These are phyloP conservation scores for Boletus insuetus DNA, from an alignment of 768 basidiomycete species.

Conservation along the genomic window DNA sequence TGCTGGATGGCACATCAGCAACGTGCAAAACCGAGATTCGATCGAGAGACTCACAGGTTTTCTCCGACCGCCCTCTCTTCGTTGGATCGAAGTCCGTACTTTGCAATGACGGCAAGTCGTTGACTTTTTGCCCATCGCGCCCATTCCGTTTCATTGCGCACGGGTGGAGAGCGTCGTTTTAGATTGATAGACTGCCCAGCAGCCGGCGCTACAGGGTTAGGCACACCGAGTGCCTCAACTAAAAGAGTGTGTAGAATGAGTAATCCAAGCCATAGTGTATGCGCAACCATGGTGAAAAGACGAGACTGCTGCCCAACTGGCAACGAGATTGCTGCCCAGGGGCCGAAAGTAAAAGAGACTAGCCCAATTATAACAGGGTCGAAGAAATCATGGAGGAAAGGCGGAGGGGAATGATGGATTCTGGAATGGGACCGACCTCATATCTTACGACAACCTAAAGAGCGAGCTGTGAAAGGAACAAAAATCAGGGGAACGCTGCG, in stretches of 20 bases:
- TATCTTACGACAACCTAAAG: no score
- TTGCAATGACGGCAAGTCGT: slow-evolving; percentile 39
- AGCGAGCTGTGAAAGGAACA: no score
- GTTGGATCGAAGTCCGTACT: slow-evolving; percentile 40
- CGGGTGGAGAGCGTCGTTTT: slow-evolving; percentile 9
- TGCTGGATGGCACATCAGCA: slow-evolving; percentile 33
- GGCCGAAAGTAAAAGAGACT: not conserved
- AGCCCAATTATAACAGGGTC: slow-evolving; percentile 6
- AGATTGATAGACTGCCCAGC: slow-evolving; percentile 23
- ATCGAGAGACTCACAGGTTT: slow-evolving; percentile 39
- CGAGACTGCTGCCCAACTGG: slow-evolving; percentile 2
- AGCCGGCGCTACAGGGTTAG: slow-evolving; percentile 6
- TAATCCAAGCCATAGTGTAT: slow-evolving; percentile 1
- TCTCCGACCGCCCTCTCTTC: slow-evolving; percentile 45
- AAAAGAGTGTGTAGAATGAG: slow-evolving; percentile 12
- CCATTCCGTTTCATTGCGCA: slow-evolving; percentile 21
- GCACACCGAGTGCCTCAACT: slow-evolving; percentile 10
- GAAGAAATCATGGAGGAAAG: not conserved
- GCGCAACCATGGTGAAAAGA: slow-evolving; percentile 8
- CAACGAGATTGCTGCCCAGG: not conserved
- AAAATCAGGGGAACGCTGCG: no score
- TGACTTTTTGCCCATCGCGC: slow-evolving; percentile 45
- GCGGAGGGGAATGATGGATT: not conserved
- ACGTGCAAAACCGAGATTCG: not conserved
- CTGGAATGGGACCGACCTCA: not conserved